Percentiles rank a stretch among this genome's conserved stretches.
Evolutionary conservation across 2,329 filamentous ascomycete species (phyloP).

Genomic region (Aureobasidium melanogenum): DNA sequence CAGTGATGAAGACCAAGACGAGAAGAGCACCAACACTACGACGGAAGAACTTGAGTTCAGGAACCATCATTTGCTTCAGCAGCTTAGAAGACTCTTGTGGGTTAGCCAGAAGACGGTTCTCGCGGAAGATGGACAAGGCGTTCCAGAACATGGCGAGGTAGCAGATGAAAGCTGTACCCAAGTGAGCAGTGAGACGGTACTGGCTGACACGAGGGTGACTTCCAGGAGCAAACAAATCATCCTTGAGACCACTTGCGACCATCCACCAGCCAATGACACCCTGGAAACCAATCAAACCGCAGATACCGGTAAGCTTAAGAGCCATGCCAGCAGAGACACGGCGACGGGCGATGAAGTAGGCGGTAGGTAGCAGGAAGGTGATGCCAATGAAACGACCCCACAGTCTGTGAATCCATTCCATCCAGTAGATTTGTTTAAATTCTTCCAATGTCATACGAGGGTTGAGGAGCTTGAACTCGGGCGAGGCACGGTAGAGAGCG

Average conservation of each 20-base stretch:
- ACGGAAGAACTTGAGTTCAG: conserved; percentile 64
- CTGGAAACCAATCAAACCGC: conserved; percentile 84
- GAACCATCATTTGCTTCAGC: conserved; percentile 54
- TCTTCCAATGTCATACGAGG: conserved; percentile 85
- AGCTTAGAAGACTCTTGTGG: conserved; percentile 44
- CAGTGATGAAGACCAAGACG: conserved; percentile 74
- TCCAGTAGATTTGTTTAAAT: conserved; percentile 98
- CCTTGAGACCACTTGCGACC: conserved; percentile 93
- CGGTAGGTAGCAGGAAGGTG: conserved; percentile 76
- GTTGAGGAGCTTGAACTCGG: conserved; percentile 88
- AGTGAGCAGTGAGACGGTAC: conserved; percentile 82
- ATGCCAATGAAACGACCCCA: conserved; percentile 91
- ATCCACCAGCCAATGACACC: conserved; percentile 99
- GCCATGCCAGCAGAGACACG: conserved; percentile 74
- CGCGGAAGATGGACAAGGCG: conserved; percentile 73
- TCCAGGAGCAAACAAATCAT: conserved; percentile 87
- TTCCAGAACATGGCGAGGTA: conserved; percentile 93
- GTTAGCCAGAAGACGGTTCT: conserved; percentile 63
- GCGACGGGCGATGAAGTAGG: conserved; percentile 77
- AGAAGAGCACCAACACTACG: conserved; percentile 62
- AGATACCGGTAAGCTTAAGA: conserved; percentile 69
- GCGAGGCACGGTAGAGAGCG: conserved; percentile 80
- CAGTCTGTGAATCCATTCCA: conserved; percentile 95
- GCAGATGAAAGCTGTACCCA: conserved; percentile 83
- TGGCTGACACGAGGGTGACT: conserved; percentile 88